Base-by-base conservation (phyloP, 306 rosid genomes). In the Gastrolobium villosum region DNA sequence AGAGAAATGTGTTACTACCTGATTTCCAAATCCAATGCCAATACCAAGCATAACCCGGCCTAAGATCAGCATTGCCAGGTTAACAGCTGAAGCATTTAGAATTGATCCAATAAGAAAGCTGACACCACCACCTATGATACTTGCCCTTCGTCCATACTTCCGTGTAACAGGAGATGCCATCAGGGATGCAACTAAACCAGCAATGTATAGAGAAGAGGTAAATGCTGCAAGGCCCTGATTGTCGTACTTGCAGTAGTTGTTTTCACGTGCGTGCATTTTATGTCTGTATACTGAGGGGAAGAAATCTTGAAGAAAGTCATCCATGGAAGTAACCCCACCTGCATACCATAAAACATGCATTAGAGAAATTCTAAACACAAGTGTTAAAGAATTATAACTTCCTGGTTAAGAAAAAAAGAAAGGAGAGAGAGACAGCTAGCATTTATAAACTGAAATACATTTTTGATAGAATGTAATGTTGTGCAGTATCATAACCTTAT, bases 241-340 rank as follows among this genome's bases (percentile, higher is more conserved):
- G 81, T 94, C 76, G 68, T 89, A 94, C 85, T 92, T 94, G 91
- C 99, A 94, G 85, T 94, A 94, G 84, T 92, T 88, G 84, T 79
- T 94, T 83, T 94, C 97, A 40, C 84, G 93, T 26, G 93, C 99
- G 8, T 64, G 90, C 77, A 11, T 65, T 83, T 94, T 92, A 5
- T 85, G 82, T 66, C 52, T 79, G 78, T 81, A 89, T 39, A 92
- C 97, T 40, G 74, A 35, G 8, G 89, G 90, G 89, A 94, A 92
- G 90, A 94, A 94, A 36, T 87, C 56, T 41, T 72, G 2, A 34
- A 94, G 97, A 79, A 94, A 94, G 75, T 84, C 89, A 85, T 94
- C 93, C 97, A 90, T 94, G 14, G 97, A 90, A 78, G 99, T 94
- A 79, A 94, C 99, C 31, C 99, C 97, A 2, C 97, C 99, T 94